phyloP scores from a whole-genome alignment of 176 grass and related monocot species.

The Echinochloa phyllopogon region DNA sequence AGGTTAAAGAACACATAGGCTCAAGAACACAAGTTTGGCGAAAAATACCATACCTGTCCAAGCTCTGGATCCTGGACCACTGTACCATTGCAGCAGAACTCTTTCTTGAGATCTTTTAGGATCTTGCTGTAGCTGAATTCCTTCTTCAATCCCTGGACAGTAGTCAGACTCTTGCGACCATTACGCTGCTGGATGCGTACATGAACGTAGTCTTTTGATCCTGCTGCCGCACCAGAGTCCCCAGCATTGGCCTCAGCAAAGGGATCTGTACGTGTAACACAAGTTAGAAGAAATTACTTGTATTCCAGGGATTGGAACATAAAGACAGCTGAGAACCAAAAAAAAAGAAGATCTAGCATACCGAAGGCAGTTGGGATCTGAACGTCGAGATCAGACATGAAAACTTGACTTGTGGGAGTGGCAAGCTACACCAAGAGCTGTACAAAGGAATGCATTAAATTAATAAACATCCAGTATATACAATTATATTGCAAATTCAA shows the following conservation, averaged over 20 bases:
- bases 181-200: constrained; percentile 96
- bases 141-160: constrained; percentile 95
- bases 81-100: constrained; percentile 99
- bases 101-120: constrained; percentile 97
- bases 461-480: constrained; percentile 5
- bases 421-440: constrained; percentile 66
- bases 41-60: constrained; percentile 66
- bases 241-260: constrained; percentile 99
- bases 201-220: constrained; percentile 95
- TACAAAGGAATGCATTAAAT: not conserved
- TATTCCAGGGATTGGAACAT: not conserved
- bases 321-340: not conserved
- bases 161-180: constrained; percentile 97
- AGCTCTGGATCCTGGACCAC: constrained; percentile 98
- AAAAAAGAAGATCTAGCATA: constrained; percentile 41
- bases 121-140: constrained; percentile 98
- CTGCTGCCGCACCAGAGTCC: constrained; percentile 84
- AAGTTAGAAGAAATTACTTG: constrained; percentile 7
- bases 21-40: not conserved
- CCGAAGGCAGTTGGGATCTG: constrained; percentile 96
- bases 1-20: not conserved
- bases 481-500: constrained; percentile 1
- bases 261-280: constrained; percentile 65
- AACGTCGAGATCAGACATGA: constrained; percentile 99
- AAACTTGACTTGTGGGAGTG: constrained; percentile 71